Base-by-base conservation (phyloP, 2,329 filamentous ascomycete species). In the Trichoderma simmonsii region DNA sequence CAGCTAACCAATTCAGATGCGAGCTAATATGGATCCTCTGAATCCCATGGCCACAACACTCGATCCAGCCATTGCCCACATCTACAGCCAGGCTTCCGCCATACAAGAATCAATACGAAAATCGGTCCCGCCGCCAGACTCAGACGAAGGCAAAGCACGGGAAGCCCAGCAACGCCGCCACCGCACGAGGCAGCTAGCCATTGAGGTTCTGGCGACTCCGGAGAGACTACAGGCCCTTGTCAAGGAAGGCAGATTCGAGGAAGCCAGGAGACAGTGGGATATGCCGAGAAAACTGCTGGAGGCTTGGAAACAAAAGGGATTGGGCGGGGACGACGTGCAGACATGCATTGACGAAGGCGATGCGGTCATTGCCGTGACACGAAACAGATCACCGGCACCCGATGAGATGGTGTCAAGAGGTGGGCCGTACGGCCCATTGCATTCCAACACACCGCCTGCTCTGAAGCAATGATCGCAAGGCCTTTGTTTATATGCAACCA, bases 21-120 rank as follows among this genome's bases (percentile, higher is more conserved):
- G 93, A 72, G 87, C 89, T 36, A 93, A 91, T 75, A 95, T 95
- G 92, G 92, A 94, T 77, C 92, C 92, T 4, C 80, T 94, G 61
- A 92, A 91, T 73, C 91, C 92, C 1, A 90, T 92, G 81, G 92
- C 91, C 2, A 90, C 89, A 60, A 93, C 91, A 0, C 85, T 95
- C 36, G 89, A 92, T 75, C 90, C 90, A 3, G 92, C 92, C 48
- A 92, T 95, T 64, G 87, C 88, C 3, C 90, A 93, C 74, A 94
- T 95, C 75, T 93, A 93, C 76, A 86, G 86, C 39, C 85, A 88
- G 77, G 88, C 88, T 7, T 85, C 82, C 3, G 82, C 83, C 51
- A 90, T 90, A 76, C 84, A 85, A 74, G 85, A 87, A 73, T 82
- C 83, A 14, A 79, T 90, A 28, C 85, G 86, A 70, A 77, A 83